These are phyloP conservation scores for Phanerodontia chrysosporium DNA, from an alignment of 768 basidiomycete species.

Conservation along the genomic window DNA sequence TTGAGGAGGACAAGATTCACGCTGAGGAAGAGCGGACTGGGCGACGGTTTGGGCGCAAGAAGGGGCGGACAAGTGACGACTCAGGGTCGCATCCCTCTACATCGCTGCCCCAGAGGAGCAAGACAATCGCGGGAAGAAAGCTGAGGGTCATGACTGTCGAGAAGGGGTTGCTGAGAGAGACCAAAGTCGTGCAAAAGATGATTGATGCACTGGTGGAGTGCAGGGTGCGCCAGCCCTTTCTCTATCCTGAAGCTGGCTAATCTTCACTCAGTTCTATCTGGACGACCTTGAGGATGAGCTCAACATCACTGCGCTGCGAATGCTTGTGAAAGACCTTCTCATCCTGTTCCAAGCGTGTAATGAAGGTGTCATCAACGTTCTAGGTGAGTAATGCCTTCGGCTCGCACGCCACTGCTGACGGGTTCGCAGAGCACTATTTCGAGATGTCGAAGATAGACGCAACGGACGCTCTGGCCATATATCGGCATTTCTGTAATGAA, in stretches of 20 bases:
- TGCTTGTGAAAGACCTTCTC: slow-evolving; percentile 94
- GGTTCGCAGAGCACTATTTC: slow-evolving; percentile 80
- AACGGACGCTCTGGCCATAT: slow-evolving; percentile 74
- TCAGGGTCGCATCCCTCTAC: slow-evolving; percentile 32
- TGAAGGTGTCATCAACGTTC: slow-evolving; percentile 84
- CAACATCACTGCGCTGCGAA: slow-evolving; percentile 79
- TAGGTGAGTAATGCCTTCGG: slow-evolving; percentile 46
- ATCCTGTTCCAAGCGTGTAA: slow-evolving; percentile 96
- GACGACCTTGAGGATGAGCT: slow-evolving; percentile 93
- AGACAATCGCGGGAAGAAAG: slow-evolving; percentile 79
- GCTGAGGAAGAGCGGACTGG: slow-evolving; percentile 22
- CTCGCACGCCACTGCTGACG: neutral
- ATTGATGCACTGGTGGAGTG: slow-evolving; percentile 86
- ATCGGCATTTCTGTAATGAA: slow-evolving; percentile 92
- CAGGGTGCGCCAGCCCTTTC: slow-evolving; percentile 52
- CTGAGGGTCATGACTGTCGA: slow-evolving; percentile 91
- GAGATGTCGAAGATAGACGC: slow-evolving; percentile 98
- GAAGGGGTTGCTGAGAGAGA: slow-evolving; percentile 91
- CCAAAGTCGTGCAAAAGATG: slow-evolving; percentile 84
- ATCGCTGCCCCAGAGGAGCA: slow-evolving; percentile 44
- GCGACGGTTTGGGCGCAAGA: slow-evolving; percentile 17
- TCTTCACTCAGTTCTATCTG: slow-evolving; percentile 70
- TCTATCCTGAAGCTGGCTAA: slow-evolving; percentile 1
- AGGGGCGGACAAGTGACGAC: slow-evolving; percentile 15
- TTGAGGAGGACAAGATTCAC: slow-evolving; percentile 51